Percentiles rank a stretch among this genome's conserved stretches.
Conservation (phyloP, 169 alveolate genomes). For the Eimeria mitis region DNA sequence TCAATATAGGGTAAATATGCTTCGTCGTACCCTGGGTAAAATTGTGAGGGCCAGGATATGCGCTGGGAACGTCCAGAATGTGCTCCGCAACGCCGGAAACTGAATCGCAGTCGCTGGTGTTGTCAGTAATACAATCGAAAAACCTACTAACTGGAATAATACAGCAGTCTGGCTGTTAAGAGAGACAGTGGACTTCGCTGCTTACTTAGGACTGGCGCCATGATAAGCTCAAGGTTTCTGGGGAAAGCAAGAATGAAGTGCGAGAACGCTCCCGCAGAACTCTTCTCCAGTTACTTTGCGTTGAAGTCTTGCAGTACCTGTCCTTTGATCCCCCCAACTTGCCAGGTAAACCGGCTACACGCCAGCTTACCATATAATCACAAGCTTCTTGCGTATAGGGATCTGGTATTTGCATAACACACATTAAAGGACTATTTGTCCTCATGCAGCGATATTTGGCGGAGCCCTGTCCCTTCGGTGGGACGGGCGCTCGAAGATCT, state of each 20-base stretch:
- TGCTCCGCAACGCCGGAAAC: slow-evolving; percentile 80
- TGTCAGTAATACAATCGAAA: neutral
- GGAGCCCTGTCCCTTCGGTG: neutral
- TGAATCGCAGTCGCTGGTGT: slow-evolving; percentile 8
- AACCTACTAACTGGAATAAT: neutral
- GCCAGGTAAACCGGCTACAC: neutral
- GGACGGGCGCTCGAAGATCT: neutral
- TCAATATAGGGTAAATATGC: neutral
- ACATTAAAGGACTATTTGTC: neutral
- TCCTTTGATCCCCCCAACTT: neutral
- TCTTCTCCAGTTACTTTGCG: neutral
- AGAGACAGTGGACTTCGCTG: neutral
- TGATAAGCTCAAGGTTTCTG: neutral
- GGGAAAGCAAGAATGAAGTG: neutral
- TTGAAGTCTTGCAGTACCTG: neutral
- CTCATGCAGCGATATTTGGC: neutral
- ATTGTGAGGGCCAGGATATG: slow-evolving; percentile 89
- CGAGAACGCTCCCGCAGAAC: neutral
- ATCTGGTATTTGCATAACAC: neutral
- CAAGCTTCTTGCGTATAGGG: neutral
- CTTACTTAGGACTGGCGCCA: slow-evolving; percentile 61
- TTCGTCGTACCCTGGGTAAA: slow-evolving; percentile 79
- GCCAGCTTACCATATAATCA: neutral
- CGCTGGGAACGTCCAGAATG: slow-evolving; percentile 84
- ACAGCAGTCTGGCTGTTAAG: neutral